These are phyloP conservation scores for Fraxinus sp. DNA, from an alignment of 305 asterid species.

Conservation along the genomic window DNA sequence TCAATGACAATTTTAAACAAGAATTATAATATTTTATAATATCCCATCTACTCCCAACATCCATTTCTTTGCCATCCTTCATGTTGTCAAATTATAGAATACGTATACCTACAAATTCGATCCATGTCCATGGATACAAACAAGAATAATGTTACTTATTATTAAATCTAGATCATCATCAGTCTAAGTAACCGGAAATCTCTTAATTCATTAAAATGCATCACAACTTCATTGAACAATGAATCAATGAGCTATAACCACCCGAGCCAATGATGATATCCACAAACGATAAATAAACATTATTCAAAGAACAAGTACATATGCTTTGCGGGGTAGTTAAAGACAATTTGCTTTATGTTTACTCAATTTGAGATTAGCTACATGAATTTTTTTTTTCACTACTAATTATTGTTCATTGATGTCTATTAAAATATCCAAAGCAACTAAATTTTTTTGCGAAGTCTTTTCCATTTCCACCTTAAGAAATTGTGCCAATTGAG, in stretches of 20 bases:
- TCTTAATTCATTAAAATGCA: background rate
- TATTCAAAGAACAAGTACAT: background rate
- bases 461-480: background rate
- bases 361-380: background rate
- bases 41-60: background rate
- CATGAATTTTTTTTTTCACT: background rate
- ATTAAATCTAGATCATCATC: background rate
- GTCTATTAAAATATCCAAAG: background rate
- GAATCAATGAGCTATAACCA: background rate
- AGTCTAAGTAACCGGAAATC: background rate
- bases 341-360: background rate
- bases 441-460: background rate
- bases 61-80: background rate
- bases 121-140: no score
- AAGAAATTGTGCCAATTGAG: background rate
- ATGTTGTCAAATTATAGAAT: background rate
- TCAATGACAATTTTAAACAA: no score
- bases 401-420: background rate
- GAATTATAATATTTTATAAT: no score
- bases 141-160: no score
- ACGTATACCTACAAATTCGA: no score
- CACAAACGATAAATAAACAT: background rate
- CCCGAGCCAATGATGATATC: background rate
- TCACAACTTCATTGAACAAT: background rate
- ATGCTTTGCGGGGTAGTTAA: background rate